Evolutionary conservation across 345 rosid genomes (phyloP).

Genomic region (Odontarrhena argentea): DNA sequence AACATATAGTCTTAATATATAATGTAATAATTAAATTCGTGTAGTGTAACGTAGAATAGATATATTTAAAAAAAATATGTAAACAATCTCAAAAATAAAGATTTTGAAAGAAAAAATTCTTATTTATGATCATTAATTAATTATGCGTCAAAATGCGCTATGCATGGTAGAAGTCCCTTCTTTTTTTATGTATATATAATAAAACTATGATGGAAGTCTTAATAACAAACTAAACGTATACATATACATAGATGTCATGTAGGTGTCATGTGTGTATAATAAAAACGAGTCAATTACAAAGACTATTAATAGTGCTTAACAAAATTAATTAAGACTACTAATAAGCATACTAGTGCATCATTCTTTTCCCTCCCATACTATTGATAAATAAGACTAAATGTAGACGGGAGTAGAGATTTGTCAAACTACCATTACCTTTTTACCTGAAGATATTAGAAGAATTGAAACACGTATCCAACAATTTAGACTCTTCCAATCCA

Average conservation of each 20-base stretch:
- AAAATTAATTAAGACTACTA: background rate
- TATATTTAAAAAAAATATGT: too few species aligned
- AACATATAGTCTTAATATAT: too few species aligned
- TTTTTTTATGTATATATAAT: too few species aligned
- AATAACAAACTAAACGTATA: background rate
- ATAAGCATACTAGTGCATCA: slow-evolving; percentile 2
- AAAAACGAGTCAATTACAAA: slow-evolving; percentile 7
- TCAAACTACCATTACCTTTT: slow-evolving; percentile 30
- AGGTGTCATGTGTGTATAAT: slow-evolving; percentile 20
- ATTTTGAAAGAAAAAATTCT: too few species aligned
- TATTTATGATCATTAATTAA: too few species aligned
- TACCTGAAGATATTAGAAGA: slow-evolving; percentile 24
- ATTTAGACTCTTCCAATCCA: slow-evolving; percentile 29
- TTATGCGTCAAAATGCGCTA: slow-evolving; percentile 10
- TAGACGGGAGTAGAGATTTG: slow-evolving; percentile 35
- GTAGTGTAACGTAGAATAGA: too few species aligned
- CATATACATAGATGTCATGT: slow-evolving; percentile 8
- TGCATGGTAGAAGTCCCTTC: too few species aligned
- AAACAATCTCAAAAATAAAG: too few species aligned
- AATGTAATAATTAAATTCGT: too few species aligned
- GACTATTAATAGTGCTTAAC: background rate
- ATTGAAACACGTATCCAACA: slow-evolving; percentile 12
- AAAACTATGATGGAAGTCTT: background rate
- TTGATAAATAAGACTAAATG: slow-evolving; percentile 29
- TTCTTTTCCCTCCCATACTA: background rate